Conservation (phyloP, 2,329 filamentous ascomycete species). For the Trichoderma gracile region DNA sequence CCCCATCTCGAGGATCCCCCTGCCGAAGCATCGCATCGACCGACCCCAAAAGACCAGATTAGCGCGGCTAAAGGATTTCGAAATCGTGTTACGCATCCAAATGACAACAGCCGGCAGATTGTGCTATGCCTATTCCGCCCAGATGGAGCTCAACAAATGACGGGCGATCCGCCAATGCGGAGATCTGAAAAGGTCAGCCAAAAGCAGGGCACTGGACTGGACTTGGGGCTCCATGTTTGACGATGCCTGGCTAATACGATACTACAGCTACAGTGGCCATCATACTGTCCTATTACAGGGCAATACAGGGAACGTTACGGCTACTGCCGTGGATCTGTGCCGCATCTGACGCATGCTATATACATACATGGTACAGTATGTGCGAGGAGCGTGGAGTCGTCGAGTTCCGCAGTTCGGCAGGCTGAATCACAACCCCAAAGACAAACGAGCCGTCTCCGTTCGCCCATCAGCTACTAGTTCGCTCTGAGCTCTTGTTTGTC, state of each 20-base stretch:
- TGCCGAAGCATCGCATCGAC: slow-evolving; percentile 5
- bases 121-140: not conserved
- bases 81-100: slow-evolving; percentile 21
- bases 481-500: not conserved
- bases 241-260: not conserved
- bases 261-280: not conserved
- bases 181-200: slow-evolving; percentile 16
- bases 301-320: not conserved
- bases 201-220: not conserved
- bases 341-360: slow-evolving; percentile 1
- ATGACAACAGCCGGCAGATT: slow-evolving; percentile 15
- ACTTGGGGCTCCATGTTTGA: no score
- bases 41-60: not conserved
- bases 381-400: no score
- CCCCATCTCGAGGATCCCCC: not conserved
- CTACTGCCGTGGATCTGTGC: not conserved
- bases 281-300: not conserved
- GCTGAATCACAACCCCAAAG: not conserved
- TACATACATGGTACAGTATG: no score
- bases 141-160: slow-evolving; percentile 16
- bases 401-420: slow-evolving; percentile 8
- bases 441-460: slow-evolving; percentile 1
- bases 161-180: slow-evolving; percentile 19
- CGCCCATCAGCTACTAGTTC: not conserved
- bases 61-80: not conserved